phyloP scores from a whole-genome alignment of 2,329 filamentous ascomycete genomes.

The Zymoseptoria tritici region DNA sequence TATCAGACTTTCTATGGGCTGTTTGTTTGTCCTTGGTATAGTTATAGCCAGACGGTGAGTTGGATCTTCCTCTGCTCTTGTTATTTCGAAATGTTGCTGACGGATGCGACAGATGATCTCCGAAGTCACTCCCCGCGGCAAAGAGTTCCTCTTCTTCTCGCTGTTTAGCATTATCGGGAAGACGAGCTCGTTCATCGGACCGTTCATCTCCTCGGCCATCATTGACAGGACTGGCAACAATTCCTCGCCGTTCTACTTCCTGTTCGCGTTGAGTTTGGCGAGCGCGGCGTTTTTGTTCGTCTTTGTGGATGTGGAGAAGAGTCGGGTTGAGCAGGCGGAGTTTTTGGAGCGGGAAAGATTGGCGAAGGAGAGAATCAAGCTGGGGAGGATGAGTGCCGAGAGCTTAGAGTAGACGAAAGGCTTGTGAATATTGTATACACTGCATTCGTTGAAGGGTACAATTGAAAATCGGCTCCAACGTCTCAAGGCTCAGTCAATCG shows the following conservation, averaged over 20 bases:
- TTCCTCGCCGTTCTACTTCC: slow-evolving; percentile 58
- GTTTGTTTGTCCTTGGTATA: slow-evolving; percentile 63
- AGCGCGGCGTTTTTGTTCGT: slow-evolving; percentile 48
- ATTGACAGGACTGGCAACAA: slow-evolving; percentile 53
- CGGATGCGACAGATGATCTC: slow-evolving; percentile 48
- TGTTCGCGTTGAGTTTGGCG: slow-evolving; percentile 51
- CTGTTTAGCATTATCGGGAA: slow-evolving; percentile 64
- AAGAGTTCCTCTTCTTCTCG: slow-evolving; percentile 64
- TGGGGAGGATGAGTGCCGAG: slow-evolving; percentile 1
- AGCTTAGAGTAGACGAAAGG: background rate
- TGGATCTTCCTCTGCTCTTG: background rate
- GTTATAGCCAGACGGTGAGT: slow-evolving; percentile 54
- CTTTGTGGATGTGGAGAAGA: slow-evolving; percentile 56
- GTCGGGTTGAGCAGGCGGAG: slow-evolving; percentile 49
- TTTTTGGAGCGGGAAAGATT: slow-evolving; percentile 40
- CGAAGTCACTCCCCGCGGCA: slow-evolving; percentile 59
- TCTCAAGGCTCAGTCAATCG: background rate
- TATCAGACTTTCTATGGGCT: slow-evolving; percentile 51
- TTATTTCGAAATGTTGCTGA: background rate
- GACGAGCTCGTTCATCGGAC: slow-evolving; percentile 60
- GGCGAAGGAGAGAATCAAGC: slow-evolving; percentile 18
- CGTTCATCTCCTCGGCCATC: slow-evolving; percentile 61
- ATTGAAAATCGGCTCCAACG: background rate
- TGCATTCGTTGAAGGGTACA: background rate
- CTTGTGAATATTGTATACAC: background rate